These are phyloP conservation scores for Microstroma glucosiphilum DNA, from an alignment of 1,284 basidiomycete genomes.

Conservation along the genomic window DNA sequence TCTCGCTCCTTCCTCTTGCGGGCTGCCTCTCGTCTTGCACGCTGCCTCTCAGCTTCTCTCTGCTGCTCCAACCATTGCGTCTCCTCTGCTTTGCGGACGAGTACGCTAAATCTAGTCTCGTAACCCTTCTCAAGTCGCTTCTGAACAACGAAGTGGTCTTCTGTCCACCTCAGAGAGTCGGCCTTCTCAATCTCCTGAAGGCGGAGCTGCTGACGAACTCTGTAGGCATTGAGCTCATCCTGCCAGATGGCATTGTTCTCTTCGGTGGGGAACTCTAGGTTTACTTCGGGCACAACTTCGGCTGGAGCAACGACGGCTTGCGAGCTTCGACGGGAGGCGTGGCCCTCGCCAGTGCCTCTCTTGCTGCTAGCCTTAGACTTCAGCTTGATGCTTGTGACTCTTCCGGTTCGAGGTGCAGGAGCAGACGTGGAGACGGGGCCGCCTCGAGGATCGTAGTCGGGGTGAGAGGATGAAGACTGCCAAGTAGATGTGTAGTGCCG, in stretches of 20 bases:
- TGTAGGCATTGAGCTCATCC: conserved; percentile 35
- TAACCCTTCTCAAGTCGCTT: conserved; percentile 33
- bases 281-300: conserved; percentile 28
- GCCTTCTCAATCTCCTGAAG: conserved; percentile 29
- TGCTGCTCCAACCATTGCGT: conserved; percentile 26
- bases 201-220: conserved; percentile 25
- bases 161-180: conserved; percentile 17
- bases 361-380: too few species aligned
- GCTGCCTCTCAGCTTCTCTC: conserved; percentile 17
- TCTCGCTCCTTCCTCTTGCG: conserved; percentile 35
- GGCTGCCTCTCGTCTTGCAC: conserved; percentile 21
- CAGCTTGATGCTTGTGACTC: too few species aligned
- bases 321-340: conserved; percentile 19
- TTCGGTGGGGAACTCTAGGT: conserved; percentile 33
- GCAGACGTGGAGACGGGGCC: too few species aligned
- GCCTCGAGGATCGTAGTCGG: too few species aligned
- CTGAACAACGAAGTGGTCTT: conserved; percentile 28
- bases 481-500: too few species aligned
- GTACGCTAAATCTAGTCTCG: conserved; percentile 31
- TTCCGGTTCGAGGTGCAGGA: too few species aligned
- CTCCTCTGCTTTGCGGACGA: conserved; percentile 26
- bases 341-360: too few species aligned
- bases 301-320: conserved; percentile 30
- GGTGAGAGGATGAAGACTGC: too few species aligned
- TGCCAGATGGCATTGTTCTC: conserved; percentile 39